Evolutionary conservation across 805 yeast genomes (phyloP), one percentile per base, ranked within the genome.

Genomic region (Metschnikowia similis): DNA sequence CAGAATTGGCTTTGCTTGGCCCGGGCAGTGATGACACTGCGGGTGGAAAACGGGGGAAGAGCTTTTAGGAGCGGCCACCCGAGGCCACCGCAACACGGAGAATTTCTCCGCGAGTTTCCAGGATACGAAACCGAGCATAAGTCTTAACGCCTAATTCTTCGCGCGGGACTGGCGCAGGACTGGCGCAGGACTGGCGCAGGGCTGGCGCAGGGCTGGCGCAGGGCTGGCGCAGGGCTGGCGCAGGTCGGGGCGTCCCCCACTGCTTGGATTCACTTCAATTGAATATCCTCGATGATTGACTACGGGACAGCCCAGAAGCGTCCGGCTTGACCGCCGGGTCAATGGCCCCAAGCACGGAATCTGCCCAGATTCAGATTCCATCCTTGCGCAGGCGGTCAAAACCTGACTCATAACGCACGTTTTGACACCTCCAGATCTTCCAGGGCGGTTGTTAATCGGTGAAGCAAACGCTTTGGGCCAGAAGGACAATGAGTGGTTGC

Each of bases 91-190:
- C 52, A 78, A 77, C 60, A 77, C 77, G 81, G 82, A 77, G 60
- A 78, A 78, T 61, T 77, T 78, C 71, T 77, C 77, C 55, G 77
- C 81, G 28, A 82, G 82, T 77, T 71, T 53, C 80, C 81, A 10
- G 82, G 81, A 3, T 79, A 74, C 54, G 82, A 77, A 56, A 69
- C 78, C 17, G 81, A 77, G 56, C 80, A 76, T 56, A 76, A 76
- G 57, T 53, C 41, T 75, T 74, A 82, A 77, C 59, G 80, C 82
- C 34, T 63, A 66, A 48, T 76, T 77, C 58, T 75, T 70, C 62
- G 63, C 61, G 37, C 63, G 67, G 13, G 61, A 62, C 30, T 63
- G 74, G 47, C 71, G 72, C 21, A 4, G 21, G 21, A 21, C 21
- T 21, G n/a, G 63, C 61, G 37, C 63, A 68, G 13, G 61, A 62